phyloP scores from a whole-genome alignment of 1,139 yeast genomes.

The Pichia sp. region DNA sequence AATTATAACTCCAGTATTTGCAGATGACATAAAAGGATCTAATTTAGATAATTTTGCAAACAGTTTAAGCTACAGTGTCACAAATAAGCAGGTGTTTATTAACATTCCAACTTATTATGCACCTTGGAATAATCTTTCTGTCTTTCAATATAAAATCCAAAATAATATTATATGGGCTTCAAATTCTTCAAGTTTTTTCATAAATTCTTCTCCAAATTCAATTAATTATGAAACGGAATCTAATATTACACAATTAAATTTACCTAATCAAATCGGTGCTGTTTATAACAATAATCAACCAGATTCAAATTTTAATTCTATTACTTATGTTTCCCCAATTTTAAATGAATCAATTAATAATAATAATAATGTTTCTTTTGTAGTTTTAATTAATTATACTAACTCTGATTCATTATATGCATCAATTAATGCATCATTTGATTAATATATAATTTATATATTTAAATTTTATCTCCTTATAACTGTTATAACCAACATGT shows the following conservation, averaged over 20 bases:
- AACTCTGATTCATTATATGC: not conserved
- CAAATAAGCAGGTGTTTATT: not conserved
- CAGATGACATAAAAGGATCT: no score
- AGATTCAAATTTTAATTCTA: not conserved
- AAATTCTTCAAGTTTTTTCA: not conserved
- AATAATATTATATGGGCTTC: not conserved
- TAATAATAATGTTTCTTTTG: constrained; percentile 5
- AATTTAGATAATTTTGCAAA: not conserved
- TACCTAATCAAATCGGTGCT: not conserved
- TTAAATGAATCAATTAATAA: not conserved
- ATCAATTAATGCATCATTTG: not conserved
- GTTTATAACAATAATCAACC: not conserved
- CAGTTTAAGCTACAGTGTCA: not conserved
- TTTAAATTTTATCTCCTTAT: no score
- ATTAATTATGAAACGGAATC: not conserved
- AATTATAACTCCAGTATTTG: no score
- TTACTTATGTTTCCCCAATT: constrained; percentile 5
- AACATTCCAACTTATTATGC: not conserved
- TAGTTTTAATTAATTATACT: constrained; percentile 3
- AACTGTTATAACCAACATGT: no score
- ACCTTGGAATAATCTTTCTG: not conserved
- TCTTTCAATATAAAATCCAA: not conserved
- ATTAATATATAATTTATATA: not conserved
- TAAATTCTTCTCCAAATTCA: not conserved
- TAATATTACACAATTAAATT: not conserved